Evolutionary conservation across 345 rosid genomes (phyloP), one percentile per base, ranked within the genome.

Genomic region (Melastoma malabathricum): DNA sequence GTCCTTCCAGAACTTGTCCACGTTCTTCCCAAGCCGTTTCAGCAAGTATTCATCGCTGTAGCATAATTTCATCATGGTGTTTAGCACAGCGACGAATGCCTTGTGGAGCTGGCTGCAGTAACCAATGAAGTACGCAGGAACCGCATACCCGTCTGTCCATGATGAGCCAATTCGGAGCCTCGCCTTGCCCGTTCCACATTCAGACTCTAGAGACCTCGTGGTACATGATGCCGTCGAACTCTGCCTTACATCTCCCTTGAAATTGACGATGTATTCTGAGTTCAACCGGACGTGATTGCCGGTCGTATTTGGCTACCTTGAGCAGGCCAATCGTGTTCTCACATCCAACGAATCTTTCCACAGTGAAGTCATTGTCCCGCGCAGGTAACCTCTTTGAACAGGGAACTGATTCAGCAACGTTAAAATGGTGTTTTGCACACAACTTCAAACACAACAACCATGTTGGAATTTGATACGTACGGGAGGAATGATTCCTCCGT

Each of bases 131-230:
- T 48, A 57, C 0, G 0, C 9, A 0, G 61, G 48, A 15, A 57
- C 51, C 18, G 4, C 38, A 16, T 39, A 48, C 15, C 61, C 54
- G 27, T 57, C 23, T 16, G 38, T 41, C 64, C 64, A 60, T 43
- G 10, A 22, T 5, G 15, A 58, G 61, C 39, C 61, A 16, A 1
- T 5, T 43, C 0, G 18, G 54, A 43, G 55, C 61, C 43, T 2
- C 16, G 17, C 54, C 55, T 6, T 58, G 49, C 15, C 61, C 54
- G 6, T 20, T 49, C 54, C 54, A 49, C 43, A 41, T 48, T 49
- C 55, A 58, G 41, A 50, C 31, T 0, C 49, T 54, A 0, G 20
- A 43, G 22, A 48, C 41, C 49, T 50, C 43, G 9, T 14, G 62
- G 38, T 50, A 50, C 41, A 50, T 15, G 17, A 58, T 43, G 15